Evolutionary conservation across 305 asterid genomes (phyloP), one percentile per base, ranked within the genome.

Genomic region (Fraxinus sp.): DNA sequence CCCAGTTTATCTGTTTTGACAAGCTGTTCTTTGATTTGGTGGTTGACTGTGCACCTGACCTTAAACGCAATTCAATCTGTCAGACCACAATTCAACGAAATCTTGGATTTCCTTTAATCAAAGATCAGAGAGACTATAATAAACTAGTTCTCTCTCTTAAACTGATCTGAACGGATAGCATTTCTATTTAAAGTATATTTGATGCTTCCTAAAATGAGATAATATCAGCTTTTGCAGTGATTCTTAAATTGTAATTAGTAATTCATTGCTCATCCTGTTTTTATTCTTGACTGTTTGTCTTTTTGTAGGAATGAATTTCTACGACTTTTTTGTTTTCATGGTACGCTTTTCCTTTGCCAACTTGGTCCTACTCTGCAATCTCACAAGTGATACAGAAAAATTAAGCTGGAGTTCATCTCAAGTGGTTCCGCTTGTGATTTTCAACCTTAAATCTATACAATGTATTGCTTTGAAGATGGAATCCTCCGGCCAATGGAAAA

Each of bases 261-360:
- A 64, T 79, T 76, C 82, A 14, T 77, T 72, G 16, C 41, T 16
- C 52, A 49, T 81, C 35, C 26, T 77, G 22, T 78, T 75, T 13
- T 76, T 80, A 79, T 46, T 83, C 66, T 78, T 41, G 64, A 68
- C 32, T 55, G 5, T 46, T 7, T 80, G 71, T 84, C 32, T 81
- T 79, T 79, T 33, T 79, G 84, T 84, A 94, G 98, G 98, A 80
- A 93, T 96, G 98, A 89, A 96, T 83, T 94, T 94, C 85, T 78
- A 83, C 41, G 97, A 96, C 83, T 90, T 94, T 84, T 96, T 94
- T 83, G 79, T 83, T 80, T 92, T 94, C 92, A 79, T 91, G 91
- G 86, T 81, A 86, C 97, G 97, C 16, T 89, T 92, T 78, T 87
- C 98, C 71, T 83, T 93, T 73, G 98, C 98, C 88, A 94, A 90